Evolutionary conservation across 495 filamentous ascomycete genomes (phyloP).

Genomic region (Aspergillus carlsbadensis): DNA sequence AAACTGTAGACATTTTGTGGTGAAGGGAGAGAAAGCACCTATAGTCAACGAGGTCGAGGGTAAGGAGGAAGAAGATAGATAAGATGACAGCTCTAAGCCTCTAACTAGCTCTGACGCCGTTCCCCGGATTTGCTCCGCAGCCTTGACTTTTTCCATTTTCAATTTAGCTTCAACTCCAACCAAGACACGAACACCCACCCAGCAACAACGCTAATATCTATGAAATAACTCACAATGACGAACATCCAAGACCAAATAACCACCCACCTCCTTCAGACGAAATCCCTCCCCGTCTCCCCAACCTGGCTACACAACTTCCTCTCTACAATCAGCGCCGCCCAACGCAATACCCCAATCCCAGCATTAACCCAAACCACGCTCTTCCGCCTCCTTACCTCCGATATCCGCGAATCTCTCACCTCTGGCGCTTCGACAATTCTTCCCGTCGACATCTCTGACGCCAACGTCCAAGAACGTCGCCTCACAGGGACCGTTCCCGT

Average conservation of each 20-base stretch:
- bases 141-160: neutral
- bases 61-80: conserved; percentile 1
- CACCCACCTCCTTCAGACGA: conserved; percentile 41
- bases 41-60: neutral
- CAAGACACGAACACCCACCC: no score
- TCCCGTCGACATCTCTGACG: conserved; percentile 55
- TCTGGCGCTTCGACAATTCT: conserved; percentile 46
- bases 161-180: neutral
- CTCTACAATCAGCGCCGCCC: conserved; percentile 27
- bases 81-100: neutral
- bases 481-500: conserved; percentile 63
- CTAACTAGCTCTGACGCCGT: neutral
- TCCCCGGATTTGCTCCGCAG: conserved; percentile 18
- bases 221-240: conserved; percentile 29
- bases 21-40: conserved; percentile 15
- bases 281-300: conserved; percentile 41
- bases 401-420: conserved; percentile 65
- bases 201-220: neutral
- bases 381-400: conserved; percentile 74
- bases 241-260: conserved; percentile 38
- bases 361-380: conserved; percentile 76
- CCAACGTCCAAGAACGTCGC: conserved; percentile 49
- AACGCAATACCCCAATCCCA: conserved; percentile 62
- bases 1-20: conserved; percentile 69
- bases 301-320: conserved; percentile 47